A percentile compares a stretch with the other conserved stretches of the same genome.
phyloP scores from a whole-genome alignment of 768 basidiomycete species.

The Pisolithus orientalis region DNA sequence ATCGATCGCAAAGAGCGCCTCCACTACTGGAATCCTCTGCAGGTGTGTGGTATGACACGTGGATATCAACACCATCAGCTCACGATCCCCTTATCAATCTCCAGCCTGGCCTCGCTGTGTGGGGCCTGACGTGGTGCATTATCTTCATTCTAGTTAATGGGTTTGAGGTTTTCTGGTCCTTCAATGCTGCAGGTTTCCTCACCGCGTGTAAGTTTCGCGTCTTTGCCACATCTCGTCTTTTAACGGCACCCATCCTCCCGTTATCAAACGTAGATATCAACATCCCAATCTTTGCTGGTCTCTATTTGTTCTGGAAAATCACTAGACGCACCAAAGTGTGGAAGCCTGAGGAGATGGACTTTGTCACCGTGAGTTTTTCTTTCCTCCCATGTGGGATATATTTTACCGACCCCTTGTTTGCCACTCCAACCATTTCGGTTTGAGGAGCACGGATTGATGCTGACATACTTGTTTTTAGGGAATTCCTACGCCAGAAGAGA shows the following conservation, averaged over 20 bases:
- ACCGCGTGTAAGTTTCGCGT: constrained; percentile 34
- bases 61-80: not conserved
- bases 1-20: constrained; percentile 50
- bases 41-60: constrained; percentile 17
- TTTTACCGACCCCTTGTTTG: not conserved
- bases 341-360: constrained; percentile 64
- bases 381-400: not conserved
- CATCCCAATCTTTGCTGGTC: constrained; percentile 14
- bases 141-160: constrained; percentile 57
- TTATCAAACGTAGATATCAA: constrained; percentile 26
- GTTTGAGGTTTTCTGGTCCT: constrained; percentile 54
- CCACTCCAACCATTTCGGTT: not conserved
- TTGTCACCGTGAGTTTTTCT: constrained; percentile 45
- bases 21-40: constrained; percentile 52
- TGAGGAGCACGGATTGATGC: not conserved
- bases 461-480: not conserved
- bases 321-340: constrained; percentile 28
- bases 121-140: constrained; percentile 58
- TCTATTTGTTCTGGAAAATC: constrained; percentile 18
- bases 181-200: constrained; percentile 47
- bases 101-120: constrained; percentile 56
- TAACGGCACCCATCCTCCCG: not conserved
- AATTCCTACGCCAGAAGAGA: constrained; percentile 8
- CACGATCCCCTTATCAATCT: not conserved
- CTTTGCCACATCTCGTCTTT: not conserved